phyloP scores from a whole-genome alignment of 2,329 filamentous ascomycete genomes.

The Arthroderma sp. region DNA sequence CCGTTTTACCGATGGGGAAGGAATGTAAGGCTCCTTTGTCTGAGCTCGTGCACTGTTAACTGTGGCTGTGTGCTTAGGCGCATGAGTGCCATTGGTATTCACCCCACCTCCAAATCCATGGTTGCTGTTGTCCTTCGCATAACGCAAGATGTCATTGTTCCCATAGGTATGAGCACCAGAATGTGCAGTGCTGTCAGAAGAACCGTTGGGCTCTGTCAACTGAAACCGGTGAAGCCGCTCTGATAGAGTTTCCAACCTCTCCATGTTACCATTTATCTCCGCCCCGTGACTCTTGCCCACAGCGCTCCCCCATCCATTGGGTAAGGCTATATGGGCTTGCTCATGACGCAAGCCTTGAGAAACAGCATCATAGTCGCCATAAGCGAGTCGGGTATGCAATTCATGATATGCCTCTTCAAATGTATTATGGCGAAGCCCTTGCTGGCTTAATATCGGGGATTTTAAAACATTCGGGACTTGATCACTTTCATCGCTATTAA shows the following conservation, averaged over 20 bases:
- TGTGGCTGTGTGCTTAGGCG: not conserved
- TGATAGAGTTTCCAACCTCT: constrained; percentile 22
- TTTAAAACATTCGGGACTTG: constrained; percentile 15
- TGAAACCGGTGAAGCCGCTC: constrained; percentile 27
- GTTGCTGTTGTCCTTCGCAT: not conserved
- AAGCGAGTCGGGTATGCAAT: constrained; percentile 23
- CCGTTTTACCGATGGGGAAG: constrained; percentile 19
- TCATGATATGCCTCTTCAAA: constrained; percentile 27
- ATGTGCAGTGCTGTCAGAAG: not conserved
- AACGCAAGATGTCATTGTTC: not conserved
- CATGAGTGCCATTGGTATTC: not conserved
- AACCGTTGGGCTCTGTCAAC: constrained; percentile 17
- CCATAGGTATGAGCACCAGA: not conserved
- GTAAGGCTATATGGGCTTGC: constrained; percentile 6
- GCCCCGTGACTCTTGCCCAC: constrained; percentile 6
- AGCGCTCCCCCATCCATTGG: constrained; percentile 9
- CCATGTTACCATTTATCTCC: constrained; percentile 17
- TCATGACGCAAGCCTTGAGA: constrained; percentile 9
- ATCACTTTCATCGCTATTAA: constrained; percentile 23
- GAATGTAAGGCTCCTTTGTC: constrained; percentile 18
- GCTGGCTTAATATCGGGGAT: not conserved
- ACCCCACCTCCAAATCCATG: not conserved
- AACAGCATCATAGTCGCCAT: constrained; percentile 19
- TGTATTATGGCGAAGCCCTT: constrained; percentile 2
- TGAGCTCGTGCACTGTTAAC: constrained; percentile 10